Percentiles rank a stretch among this genome's conserved stretches.
Conservation (phyloP, 73 alveolate genomes). For the Paraurostyla sp. region DNA sequence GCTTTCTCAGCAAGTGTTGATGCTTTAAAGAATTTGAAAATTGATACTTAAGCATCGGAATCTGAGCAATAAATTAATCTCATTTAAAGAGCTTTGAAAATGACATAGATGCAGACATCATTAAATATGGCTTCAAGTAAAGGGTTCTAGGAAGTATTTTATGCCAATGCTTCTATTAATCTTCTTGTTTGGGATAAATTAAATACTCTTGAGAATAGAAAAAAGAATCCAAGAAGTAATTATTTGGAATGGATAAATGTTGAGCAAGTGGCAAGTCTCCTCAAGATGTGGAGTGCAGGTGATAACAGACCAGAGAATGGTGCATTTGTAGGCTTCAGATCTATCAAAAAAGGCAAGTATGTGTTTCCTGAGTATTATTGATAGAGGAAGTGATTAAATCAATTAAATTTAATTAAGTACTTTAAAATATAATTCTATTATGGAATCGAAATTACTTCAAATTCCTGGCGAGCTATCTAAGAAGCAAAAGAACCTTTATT, state of each 20-base stretch:
- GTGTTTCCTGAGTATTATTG: slow-evolving; percentile 37
- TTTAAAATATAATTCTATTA: not conserved
- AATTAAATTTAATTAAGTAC: not conserved
- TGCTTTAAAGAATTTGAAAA: not conserved
- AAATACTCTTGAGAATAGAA: not conserved
- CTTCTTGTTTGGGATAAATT: slow-evolving; percentile 9
- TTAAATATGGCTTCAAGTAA: not conserved
- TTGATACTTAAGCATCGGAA: not conserved
- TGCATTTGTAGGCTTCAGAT: slow-evolving; percentile 20
- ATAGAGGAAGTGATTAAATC: not conserved
- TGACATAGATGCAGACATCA: slow-evolving; percentile 23
- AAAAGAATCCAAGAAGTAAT: slow-evolving; percentile 8
- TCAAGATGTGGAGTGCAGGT: slow-evolving; percentile 48
- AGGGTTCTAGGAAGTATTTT: not conserved
- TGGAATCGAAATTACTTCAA: no score
- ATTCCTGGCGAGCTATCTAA: not conserved
- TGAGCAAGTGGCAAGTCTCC: not conserved
- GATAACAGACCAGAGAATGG: slow-evolving; percentile 59
- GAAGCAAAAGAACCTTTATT: not conserved
- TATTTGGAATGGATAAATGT: slow-evolving; percentile 16
- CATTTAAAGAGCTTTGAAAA: slow-evolving; percentile 11
- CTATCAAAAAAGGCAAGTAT: not conserved
- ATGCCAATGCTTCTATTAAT: not conserved
- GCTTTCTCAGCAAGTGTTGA: slow-evolving; percentile 9
- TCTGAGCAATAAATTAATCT: not conserved